These are phyloP conservation scores for Byssochlamys sp. DNA, from an alignment of 2,329 filamentous ascomycete genomes.

Conservation along the genomic window DNA sequence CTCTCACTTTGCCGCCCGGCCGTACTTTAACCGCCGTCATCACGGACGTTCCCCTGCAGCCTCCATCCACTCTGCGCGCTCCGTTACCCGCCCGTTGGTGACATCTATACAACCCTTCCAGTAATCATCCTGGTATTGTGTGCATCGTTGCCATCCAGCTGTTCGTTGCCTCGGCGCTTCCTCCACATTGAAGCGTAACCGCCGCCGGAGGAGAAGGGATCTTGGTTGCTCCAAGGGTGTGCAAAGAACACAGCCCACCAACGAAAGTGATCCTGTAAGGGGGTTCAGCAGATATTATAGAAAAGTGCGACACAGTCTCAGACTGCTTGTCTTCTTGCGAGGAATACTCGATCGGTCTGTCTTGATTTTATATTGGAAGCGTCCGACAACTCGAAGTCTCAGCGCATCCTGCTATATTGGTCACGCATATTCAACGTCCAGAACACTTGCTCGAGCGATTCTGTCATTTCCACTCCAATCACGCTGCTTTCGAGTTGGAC, in stretches of 20 bases:
- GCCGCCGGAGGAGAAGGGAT: neutral
- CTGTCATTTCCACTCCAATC: neutral
- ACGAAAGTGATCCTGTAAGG: neutral
- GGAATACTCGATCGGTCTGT: neutral
- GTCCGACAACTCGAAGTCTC: neutral
- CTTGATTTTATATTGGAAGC: neutral
- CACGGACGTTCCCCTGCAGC: neutral
- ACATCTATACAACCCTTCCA: neutral
- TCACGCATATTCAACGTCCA: neutral
- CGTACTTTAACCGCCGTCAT: slow-evolving; percentile 15
- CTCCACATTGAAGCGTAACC: neutral
- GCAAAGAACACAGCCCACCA: neutral
- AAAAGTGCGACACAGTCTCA: neutral
- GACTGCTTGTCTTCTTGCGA: neutral
- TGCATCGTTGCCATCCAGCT: neutral
- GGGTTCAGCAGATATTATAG: neutral
- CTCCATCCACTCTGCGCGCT: neutral
- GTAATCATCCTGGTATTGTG: neutral
- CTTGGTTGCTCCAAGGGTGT: neutral
- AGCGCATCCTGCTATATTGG: neutral
- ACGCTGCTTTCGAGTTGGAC: neutral
- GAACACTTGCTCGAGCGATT: neutral
- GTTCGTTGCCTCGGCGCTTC: neutral
- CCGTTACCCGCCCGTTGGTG: neutral
- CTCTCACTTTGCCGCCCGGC: slow-evolving; percentile 15